A percentile compares a stretch with the other conserved stretches of the same genome.
Evolutionary conservation across 164 flowering plant species (phyloP).

Genomic region (Berberis thunbergii): DNA sequence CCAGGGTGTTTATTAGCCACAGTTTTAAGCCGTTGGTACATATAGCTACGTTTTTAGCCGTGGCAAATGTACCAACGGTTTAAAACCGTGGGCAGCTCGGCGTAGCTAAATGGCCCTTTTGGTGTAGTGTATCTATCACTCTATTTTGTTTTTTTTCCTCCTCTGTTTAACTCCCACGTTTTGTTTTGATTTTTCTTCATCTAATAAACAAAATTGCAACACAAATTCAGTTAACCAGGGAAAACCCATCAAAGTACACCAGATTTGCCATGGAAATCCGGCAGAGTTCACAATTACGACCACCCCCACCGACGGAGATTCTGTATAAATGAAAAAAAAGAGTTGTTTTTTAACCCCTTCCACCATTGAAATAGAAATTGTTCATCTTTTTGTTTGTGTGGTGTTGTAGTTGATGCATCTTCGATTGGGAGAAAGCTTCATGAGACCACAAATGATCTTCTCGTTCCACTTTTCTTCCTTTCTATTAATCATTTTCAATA

Average conservation of each 20-base stretch:
- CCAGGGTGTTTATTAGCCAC: too few relatives aligned
- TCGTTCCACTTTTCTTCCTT: too few relatives aligned
- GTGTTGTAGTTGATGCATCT: too few relatives aligned
- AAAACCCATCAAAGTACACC: conserved; percentile 12
- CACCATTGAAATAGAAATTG: too few relatives aligned
- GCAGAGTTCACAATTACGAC: conserved; percentile 19
- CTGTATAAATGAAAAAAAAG: conserved; percentile 24
- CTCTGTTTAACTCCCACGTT: neutral
- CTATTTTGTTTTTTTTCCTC: conserved; percentile 10
- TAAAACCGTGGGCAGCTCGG: too few relatives aligned
- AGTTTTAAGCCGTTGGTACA: too few relatives aligned
- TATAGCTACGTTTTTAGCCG: too few relatives aligned
- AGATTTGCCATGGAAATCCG: conserved; percentile 33
- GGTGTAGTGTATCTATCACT: neutral
- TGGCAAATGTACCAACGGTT: too few relatives aligned
- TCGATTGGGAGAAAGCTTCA: too few relatives aligned
- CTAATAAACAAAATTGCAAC: neutral
- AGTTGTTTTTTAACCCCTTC: conserved; percentile 1
- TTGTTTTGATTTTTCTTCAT: neutral
- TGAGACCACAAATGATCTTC: too few relatives aligned
- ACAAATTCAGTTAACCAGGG: neutral
- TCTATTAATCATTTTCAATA: too few relatives aligned
- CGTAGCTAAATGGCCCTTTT: too few relatives aligned
- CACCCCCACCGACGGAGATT: conserved; percentile 20
- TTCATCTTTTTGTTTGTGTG: neutral